Conservation (phyloP, 768 basidiomycete genomes). For the Dendrothele bispora region DNA sequence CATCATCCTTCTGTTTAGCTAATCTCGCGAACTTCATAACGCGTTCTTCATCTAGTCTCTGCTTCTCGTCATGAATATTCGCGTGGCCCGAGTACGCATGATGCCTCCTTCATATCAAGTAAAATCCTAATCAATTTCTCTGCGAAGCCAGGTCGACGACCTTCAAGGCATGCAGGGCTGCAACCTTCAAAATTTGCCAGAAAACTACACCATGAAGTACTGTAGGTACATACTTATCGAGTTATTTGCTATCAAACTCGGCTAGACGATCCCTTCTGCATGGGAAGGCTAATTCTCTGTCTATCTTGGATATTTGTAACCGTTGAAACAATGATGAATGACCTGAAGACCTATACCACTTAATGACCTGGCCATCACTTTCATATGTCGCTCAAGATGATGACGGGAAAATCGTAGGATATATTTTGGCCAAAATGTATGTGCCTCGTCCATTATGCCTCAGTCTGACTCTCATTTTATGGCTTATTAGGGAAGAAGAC, state of each 20-base stretch:
- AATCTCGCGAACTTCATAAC: no score
- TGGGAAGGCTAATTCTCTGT: not conserved
- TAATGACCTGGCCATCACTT: conserved; percentile 92
- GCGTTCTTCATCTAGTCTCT: no score
- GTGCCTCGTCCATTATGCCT: conserved; percentile 19
- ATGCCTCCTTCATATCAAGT: no score
- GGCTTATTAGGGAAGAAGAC: conserved; percentile 60
- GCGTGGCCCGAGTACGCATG: no score
- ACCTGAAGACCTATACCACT: conserved; percentile 77
- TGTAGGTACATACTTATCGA: conserved; percentile 50
- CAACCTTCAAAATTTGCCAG: conserved; percentile 92
- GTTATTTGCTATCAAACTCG: no score
- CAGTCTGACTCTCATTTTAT: not conserved
- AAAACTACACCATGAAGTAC: conserved; percentile 88
- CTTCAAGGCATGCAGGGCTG: conserved; percentile 94
- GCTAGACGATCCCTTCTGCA: no score
- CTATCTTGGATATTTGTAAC: not conserved
- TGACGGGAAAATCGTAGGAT: conserved; percentile 90
- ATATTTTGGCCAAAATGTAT: conserved; percentile 95
- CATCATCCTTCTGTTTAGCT: no score
- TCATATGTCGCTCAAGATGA: conserved; percentile 94
- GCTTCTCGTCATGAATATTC: no score
- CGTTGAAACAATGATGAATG: conserved; percentile 3
- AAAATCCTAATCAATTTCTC: no score
- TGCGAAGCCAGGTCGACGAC: conserved; percentile 86